Conservation (phyloP, 768 basidiomycete species). For the Russula virescens region DNA sequence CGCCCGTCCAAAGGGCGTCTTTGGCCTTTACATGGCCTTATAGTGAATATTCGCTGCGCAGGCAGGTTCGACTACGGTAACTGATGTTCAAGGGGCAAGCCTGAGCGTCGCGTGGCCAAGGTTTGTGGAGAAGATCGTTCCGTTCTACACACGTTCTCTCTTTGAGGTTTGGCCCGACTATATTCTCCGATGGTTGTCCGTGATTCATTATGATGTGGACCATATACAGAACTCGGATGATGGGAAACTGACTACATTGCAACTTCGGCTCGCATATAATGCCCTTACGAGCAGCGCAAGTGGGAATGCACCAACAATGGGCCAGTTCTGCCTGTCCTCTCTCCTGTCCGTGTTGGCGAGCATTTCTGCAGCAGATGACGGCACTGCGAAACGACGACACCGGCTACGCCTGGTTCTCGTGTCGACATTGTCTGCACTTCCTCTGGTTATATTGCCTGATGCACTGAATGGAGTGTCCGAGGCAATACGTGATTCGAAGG, state of each 20-base stretch:
- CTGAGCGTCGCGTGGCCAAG: slow-evolving; percentile 13
- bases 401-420: slow-evolving; percentile 61
- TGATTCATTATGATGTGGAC: not conserved
- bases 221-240: no score
- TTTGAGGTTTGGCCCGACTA: slow-evolving; percentile 52
- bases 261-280: slow-evolving; percentile 69
- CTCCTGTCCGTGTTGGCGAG: slow-evolving; percentile 25
- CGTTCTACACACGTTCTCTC: slow-evolving; percentile 67
- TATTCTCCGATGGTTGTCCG: not conserved
- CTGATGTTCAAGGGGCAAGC: slow-evolving; percentile 2
- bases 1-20: no score
- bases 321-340: slow-evolving; percentile 55
- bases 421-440: slow-evolving; percentile 58
- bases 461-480: slow-evolving; percentile 46
- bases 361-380: slow-evolving; percentile 14
- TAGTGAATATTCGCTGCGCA: slow-evolving; percentile 57
- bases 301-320: slow-evolving; percentile 38
- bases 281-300: slow-evolving; percentile 60
- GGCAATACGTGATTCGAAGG: slow-evolving; percentile 28
- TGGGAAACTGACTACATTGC: slow-evolving; percentile 51
- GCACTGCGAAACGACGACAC: no score
- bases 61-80: slow-evolving; percentile 5
- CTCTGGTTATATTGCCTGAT: slow-evolving; percentile 48
- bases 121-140: slow-evolving; percentile 55
- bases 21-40: no score